phyloP scores from a whole-genome alignment of 2,329 filamentous ascomycete genomes.

The Pseudopyrenochaeta lycopersici region DNA sequence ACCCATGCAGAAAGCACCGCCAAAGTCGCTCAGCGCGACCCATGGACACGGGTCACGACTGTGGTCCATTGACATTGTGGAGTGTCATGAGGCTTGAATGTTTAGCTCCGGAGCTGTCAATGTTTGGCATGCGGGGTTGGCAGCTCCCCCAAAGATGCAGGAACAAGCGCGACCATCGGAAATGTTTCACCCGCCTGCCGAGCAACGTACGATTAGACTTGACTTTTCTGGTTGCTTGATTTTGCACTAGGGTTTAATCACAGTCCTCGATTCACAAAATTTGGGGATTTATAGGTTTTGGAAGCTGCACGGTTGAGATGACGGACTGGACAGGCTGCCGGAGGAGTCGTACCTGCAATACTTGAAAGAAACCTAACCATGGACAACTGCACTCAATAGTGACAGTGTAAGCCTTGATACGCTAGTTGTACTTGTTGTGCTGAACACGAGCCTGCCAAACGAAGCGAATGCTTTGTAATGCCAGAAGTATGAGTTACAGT shows the following conservation, averaged over 20 bases:
- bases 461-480: no score
- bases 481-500: no score
- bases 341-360: no score
- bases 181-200: slow-evolving; percentile 6
- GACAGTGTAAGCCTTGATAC: no score
- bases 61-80: slow-evolving; percentile 76
- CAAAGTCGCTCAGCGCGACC: slow-evolving; percentile 96
- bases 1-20: slow-evolving; percentile 95
- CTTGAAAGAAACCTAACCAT: no score
- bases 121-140: slow-evolving; percentile 16
- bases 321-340: no score
- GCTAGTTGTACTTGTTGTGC: no score
- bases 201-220: not conserved
- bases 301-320: no score
- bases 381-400: no score
- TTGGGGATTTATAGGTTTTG: not conserved
- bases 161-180: slow-evolving; percentile 16
- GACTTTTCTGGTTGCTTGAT: not conserved
- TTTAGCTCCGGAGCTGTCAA: not conserved
- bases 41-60: slow-evolving; percentile 93
- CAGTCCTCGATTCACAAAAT: not conserved
- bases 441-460: no score
- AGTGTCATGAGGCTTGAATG: slow-evolving; percentile 4
- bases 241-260: not conserved
- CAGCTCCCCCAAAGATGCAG: slow-evolving; percentile 14